Conservation (phyloP, 176 grass and related monocot species). For the Tillandsia leiboldiana region DNA sequence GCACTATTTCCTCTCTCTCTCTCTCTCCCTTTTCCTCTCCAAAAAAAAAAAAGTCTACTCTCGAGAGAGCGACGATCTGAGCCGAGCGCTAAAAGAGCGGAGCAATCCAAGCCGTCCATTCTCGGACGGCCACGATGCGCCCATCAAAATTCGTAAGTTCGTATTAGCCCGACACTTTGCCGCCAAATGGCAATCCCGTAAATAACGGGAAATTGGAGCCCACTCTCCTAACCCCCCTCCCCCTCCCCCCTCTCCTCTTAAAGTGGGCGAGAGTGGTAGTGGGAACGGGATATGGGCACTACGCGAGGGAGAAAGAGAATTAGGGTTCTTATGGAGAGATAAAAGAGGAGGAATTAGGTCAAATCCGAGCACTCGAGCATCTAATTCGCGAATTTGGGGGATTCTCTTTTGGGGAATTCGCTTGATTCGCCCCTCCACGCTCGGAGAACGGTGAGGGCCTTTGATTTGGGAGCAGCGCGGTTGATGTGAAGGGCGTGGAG, state of each 20-base stretch:
- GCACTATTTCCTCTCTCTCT: too few relatives aligned
- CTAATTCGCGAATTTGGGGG: background rate
- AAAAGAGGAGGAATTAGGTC: background rate
- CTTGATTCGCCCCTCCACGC: background rate
- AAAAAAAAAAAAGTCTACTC: too few relatives aligned
- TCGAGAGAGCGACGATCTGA: too few relatives aligned
- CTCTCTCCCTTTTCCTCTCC: too few relatives aligned
- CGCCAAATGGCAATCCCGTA: slow-evolving; percentile 28
- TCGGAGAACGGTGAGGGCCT: background rate
- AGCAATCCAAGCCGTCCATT: too few relatives aligned
- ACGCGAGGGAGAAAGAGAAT: background rate
- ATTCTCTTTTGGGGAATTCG: background rate
- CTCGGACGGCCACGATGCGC: too few relatives aligned
- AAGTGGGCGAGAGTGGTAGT: slow-evolving; percentile 9
- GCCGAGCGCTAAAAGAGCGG: too few relatives aligned
- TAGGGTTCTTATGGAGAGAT: background rate
- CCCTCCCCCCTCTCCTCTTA: background rate
- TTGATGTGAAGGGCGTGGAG: background rate
- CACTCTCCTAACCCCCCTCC: background rate
- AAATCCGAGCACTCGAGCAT: background rate
- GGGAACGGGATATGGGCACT: background rate
- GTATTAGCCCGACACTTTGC: slow-evolving; percentile 39
- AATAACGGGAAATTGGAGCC: background rate
- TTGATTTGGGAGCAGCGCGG: background rate
- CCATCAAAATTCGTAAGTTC: background rate